Evolutionary conservation across 2,329 filamentous ascomycete genomes (phyloP).

Genomic region (Fusarium pseudograminearum): DNA sequence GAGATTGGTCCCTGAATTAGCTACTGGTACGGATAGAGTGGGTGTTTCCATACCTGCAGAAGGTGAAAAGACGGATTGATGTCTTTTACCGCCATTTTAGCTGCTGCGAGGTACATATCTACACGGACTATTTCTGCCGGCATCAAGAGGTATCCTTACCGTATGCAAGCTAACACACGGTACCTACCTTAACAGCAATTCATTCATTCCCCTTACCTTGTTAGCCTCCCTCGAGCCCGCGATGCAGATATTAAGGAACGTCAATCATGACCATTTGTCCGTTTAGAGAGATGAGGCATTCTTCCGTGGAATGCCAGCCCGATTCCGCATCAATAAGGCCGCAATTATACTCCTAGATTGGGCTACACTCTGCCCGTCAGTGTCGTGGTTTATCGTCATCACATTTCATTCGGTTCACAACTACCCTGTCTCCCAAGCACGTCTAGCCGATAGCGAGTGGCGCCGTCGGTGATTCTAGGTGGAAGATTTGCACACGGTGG

Average conservation of each 20-base stretch:
- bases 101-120: conserved; percentile 27
- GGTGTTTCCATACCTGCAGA: conserved; percentile 22
- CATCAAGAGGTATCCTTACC: conserved; percentile 26
- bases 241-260: conserved; percentile 37
- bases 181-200: conserved; percentile 16
- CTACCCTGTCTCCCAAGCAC: conserved; percentile 11
- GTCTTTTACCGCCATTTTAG: conserved; percentile 40
- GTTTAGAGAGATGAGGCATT: conserved; percentile 33
- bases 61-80: conserved; percentile 4
- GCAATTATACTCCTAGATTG: conserved; percentile 12
- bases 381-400: conserved; percentile 11
- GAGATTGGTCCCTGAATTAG: conserved; percentile 39
- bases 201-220: conserved; percentile 31
- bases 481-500: conserved; percentile 34
- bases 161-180: conserved; percentile 29
- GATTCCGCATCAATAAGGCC: conserved; percentile 32
- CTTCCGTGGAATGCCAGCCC: conserved; percentile 29
- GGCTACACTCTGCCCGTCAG: background rate
- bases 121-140: conserved; percentile 3
- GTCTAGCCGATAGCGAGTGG: conserved; percentile 28
- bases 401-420: background rate
- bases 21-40: conserved; percentile 21
- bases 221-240: conserved; percentile 30
- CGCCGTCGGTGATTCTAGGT: conserved; percentile 38
- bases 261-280: conserved; percentile 31